Evolutionary conservation across 208 protist species (phyloP), one percentile per base, ranked within the genome.

Genomic region (Acanthamoeba culbertsoni): DNA sequence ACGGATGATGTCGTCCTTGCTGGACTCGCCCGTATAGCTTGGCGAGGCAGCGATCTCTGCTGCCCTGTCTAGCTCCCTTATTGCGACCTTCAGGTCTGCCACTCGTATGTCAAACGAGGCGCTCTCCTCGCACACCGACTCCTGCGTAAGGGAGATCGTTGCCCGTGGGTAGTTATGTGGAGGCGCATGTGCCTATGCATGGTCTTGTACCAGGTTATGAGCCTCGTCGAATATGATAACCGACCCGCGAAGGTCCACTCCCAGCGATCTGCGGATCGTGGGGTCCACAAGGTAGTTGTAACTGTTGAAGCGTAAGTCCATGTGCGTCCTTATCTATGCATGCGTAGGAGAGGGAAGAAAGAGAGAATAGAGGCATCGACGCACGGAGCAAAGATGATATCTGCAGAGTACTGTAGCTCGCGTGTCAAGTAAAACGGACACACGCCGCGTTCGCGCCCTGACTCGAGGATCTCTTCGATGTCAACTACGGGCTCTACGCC

Each of bases 251-350:
- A 99, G 88, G 0, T 98, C 94, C 91, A 98, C 94, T 97, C 97
- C 97, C 95, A 96, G 84, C 2, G 51, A 46, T 8, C 96, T 95
- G 26, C 99, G 97, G 73, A 99, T 98, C 7, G 95, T 43, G 16
- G 97, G 97, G 93, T 99, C 98, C 18, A 99, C 96, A n/a, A 99
- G 91, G 94, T 99, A 99, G 93, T 99, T 99, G 95, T 99, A 84
- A 20, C 73, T 84, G 35, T 26, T 62, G 3, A 26, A 12, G 43
- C 18, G 40, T 48, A 1, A 46, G 28, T 37, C 14, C 33, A 23
- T 71, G 62, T 26, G 23, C 48, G 23, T 1, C 10, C 62, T 37
- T n/a, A n/a, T n/a, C n/a, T n/a, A n/a, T n/a, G n/a, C n/a, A n/a
- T n/a, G n/a, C n/a, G n/a, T n/a, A n/a, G n/a, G n/a, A n/a, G n/a